phyloP scores from a whole-genome alignment of 495 filamentous ascomycete genomes.

The Mytilinidion resinicola region DNA sequence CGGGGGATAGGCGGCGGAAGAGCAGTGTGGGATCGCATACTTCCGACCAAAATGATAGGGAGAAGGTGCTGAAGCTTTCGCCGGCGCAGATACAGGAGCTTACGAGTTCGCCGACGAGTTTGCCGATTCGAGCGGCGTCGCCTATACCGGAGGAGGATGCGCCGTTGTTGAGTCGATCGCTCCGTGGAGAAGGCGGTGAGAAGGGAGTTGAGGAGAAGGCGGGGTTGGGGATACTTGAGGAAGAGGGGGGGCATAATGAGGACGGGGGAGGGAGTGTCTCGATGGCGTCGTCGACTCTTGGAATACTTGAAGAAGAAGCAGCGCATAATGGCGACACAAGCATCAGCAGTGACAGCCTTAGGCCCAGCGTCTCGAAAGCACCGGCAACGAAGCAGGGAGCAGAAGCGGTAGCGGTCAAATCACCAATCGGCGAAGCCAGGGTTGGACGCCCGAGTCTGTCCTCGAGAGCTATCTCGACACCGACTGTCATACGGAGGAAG shows the following conservation, averaged over 20 bases:
- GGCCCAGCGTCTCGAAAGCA: not conserved
- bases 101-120: constrained; percentile 46
- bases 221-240: not conserved
- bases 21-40: constrained; percentile 16
- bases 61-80: constrained; percentile 48
- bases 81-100: constrained; percentile 51
- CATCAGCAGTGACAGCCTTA: not conserved
- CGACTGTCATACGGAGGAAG: constrained; percentile 34
- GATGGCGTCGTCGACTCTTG: not conserved
- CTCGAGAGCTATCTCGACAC: constrained; percentile 36
- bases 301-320: not conserved
- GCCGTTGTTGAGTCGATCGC: not conserved
- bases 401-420: constrained; percentile 17
- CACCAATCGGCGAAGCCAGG: constrained; percentile 17
- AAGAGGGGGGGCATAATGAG: not conserved
- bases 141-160: constrained; percentile 22
- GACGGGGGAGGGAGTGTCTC: not conserved
- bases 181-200: not conserved
- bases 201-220: not conserved
- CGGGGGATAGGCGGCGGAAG: constrained; percentile 19
- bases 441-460: constrained; percentile 25
- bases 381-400: constrained; percentile 10
- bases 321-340: not conserved
- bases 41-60: constrained; percentile 3
- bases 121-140: constrained; percentile 26